Evolutionary conservation across 2,329 filamentous ascomycete species (phyloP), one percentile per base, ranked within the genome.

Genomic region (Talaromyces piceae): DNA sequence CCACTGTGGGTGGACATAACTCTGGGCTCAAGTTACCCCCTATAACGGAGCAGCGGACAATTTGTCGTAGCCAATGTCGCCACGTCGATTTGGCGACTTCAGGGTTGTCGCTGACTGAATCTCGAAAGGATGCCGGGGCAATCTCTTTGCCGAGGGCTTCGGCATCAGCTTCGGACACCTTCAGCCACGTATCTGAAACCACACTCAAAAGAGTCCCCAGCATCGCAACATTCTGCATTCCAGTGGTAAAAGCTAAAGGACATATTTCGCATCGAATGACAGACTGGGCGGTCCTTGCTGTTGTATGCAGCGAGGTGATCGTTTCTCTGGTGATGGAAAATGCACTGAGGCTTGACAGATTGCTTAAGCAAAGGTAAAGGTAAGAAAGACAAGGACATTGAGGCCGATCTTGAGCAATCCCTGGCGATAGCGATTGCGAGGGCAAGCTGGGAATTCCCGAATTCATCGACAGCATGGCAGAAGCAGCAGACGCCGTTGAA

Each of bases 171-270:
- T 66, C 61, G 20, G 61, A 68, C 16, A 74, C 61, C 2, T 67
- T 65, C 9, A 72, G 60, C 73, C 73, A 75, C 22, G 66, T 60
- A 51, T 74, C 72, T 20, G 68, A 70, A 16, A 73, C 56, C 18
- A 73, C 66, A n/a, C 65, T 74, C 43, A 75, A 58, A 11, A 75
- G 59, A 9, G 72, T 73, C 11, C 67, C 68, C n/a, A 67, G 65
- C 45, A 75, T 65, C 69, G 73, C 74, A 41, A 75, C 65, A 48
- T 75, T 75, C 53, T 74, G 72, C 22, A 71, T 58, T 5, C 67
- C 66, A 1, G 70, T 68, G 28, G 68, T 64, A 51, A 73, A 73
- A 28, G 59, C 63, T 31, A 65, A 63, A 1, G 72, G 72, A 52
- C 73, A 75, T 16, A 64, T 56, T 41, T 62, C 57, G 54, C 73